Percentiles rank a stretch among this genome's conserved stretches.
phyloP scores from a whole-genome alignment of 2,329 filamentous ascomycete genomes.

The Pestalotiopsis sp. region DNA sequence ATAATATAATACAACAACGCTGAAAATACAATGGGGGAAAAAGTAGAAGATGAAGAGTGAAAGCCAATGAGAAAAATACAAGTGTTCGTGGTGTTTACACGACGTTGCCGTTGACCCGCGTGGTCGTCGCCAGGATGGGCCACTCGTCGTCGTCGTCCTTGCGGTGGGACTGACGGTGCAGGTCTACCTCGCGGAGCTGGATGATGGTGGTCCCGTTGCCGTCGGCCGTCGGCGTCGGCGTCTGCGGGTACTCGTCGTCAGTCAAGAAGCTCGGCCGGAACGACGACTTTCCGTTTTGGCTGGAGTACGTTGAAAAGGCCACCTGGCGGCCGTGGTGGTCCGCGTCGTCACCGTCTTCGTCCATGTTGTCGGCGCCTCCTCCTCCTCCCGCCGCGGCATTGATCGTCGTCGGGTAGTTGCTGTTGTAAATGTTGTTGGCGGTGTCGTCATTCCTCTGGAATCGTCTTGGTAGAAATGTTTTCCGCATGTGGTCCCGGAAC shows the following conservation, averaged over 20 bases:
- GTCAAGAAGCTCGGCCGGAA: not conserved
- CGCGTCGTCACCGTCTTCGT: not conserved
- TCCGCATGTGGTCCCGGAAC: constrained; percentile 12
- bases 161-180: not conserved
- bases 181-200: constrained; percentile 7
- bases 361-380: no score
- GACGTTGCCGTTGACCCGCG: not conserved
- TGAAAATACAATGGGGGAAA: no score
- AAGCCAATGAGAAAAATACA: not conserved
- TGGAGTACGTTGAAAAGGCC: not conserved
- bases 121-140: constrained; percentile 12
- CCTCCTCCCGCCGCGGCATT: no score
- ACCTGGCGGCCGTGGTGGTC: not conserved
- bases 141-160: constrained; percentile 10
- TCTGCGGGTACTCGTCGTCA: not conserved
- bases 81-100: not conserved
- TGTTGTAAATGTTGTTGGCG: not conserved
- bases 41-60: no score
- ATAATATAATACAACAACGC: no score
- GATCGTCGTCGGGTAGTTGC: not conserved
- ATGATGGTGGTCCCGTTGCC: not conserved
- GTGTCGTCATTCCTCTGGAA: not conserved
- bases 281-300: constrained; percentile 3
- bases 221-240: not conserved
- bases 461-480: constrained; percentile 12